Evolutionary conservation across 2,329 filamentous ascomycete species (phyloP).

Genomic region (Nemania abortiva): DNA sequence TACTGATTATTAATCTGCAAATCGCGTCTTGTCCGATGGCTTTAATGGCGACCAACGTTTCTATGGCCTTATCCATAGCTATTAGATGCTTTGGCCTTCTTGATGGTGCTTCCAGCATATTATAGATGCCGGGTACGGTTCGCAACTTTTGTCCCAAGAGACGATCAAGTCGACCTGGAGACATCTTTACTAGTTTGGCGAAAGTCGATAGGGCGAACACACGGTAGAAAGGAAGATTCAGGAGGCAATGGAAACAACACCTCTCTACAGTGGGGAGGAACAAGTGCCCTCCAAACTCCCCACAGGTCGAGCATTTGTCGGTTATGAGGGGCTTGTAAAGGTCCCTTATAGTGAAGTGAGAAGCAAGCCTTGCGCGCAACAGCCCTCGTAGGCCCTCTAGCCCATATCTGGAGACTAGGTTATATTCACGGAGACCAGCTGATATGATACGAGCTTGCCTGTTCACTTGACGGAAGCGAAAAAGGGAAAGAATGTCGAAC

Average conservation of each 20-base stretch:
- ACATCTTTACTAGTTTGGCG: slow-evolving; percentile 35
- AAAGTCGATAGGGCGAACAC: slow-evolving; percentile 36
- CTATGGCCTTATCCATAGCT: slow-evolving; percentile 26
- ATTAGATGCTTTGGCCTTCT: slow-evolving; percentile 31
- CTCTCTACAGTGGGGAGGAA: slow-evolving; percentile 41
- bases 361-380: slow-evolving; percentile 38
- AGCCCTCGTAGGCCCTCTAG: slow-evolving; percentile 41
- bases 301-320: slow-evolving; percentile 37
- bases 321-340: slow-evolving; percentile 41
- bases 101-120: slow-evolving; percentile 26
- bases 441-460: slow-evolving; percentile 35
- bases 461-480: slow-evolving; percentile 38
- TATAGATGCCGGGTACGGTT: slow-evolving; percentile 38
- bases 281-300: slow-evolving; percentile 37
- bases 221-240: slow-evolving; percentile 34
- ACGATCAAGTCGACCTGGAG: slow-evolving; percentile 27
- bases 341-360: slow-evolving; percentile 37
- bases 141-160: slow-evolving; percentile 31
- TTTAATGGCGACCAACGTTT: slow-evolving; percentile 7
- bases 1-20: slow-evolving; percentile 25
- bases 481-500: slow-evolving; percentile 39
- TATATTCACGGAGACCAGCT: slow-evolving; percentile 37
- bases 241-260: slow-evolving; percentile 42
- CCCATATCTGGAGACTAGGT: slow-evolving; percentile 38
- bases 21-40: slow-evolving; percentile 9